Conservation (phyloP, 257 asterid genomes). For the Plectranthus barbatus region DNA sequence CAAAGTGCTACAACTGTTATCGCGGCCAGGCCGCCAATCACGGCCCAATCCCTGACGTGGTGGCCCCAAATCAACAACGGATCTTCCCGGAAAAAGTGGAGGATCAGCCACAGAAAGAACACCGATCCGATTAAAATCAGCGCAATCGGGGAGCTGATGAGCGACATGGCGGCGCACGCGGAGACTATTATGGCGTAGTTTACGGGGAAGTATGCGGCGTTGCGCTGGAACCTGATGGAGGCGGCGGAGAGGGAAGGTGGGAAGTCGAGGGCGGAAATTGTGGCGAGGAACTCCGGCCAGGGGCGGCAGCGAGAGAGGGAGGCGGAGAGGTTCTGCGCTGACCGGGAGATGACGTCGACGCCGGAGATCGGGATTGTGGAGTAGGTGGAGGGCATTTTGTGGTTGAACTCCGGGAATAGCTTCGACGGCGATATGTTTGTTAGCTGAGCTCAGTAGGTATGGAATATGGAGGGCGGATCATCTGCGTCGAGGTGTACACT, state of each 20-base stretch:
- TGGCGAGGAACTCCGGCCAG: conserved; percentile 63
- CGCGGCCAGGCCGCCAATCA: conserved; percentile 31
- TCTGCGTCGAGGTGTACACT: not conserved
- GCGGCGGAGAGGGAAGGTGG: conserved; percentile 57
- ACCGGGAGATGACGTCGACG: conserved; percentile 47
- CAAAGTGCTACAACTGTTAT: conserved; percentile 29
- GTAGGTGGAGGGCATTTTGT: conserved; percentile 25
- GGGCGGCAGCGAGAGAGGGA: conserved; percentile 59
- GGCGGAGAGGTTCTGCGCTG: conserved; percentile 54
- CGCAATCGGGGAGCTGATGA: conserved; percentile 45
- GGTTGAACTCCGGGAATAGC: conserved; percentile 16
- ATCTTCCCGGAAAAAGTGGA: conserved; percentile 64
- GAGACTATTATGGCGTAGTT: conserved; percentile 49
- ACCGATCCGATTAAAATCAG: conserved; percentile 33
- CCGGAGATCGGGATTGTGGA: conserved; percentile 69
- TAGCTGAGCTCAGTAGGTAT: not conserved
- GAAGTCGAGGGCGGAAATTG: conserved; percentile 34
- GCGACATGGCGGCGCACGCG: conserved; percentile 44
- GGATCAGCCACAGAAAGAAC: conserved; percentile 51
- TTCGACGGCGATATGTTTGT: not conserved
- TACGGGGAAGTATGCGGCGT: conserved; percentile 45
- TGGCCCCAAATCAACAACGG: conserved; percentile 55
- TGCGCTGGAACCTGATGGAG: conserved; percentile 39
- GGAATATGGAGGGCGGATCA: conserved; percentile 4
- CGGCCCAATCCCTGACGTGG: conserved; percentile 44